phyloP scores from a whole-genome alignment of 2,329 filamentous ascomycete genomes.

The Talaromyces funiculosus region DNA sequence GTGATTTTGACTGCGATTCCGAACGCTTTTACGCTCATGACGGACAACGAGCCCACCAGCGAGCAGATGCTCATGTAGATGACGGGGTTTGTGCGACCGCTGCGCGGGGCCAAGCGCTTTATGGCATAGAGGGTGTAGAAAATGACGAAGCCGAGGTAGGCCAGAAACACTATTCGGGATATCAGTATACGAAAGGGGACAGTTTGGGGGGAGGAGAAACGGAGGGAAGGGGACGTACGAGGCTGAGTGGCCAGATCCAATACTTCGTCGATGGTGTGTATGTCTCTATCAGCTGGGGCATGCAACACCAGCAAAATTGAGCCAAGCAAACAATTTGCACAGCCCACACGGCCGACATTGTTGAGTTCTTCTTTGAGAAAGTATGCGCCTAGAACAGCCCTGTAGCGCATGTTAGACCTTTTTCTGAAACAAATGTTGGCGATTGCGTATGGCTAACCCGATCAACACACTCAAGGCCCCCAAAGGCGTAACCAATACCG shows the following conservation, averaged over 20 bases:
- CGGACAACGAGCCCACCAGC: constrained; percentile 9
- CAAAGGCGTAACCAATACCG: constrained; percentile 11
- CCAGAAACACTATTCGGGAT: neutral
- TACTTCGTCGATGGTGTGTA: constrained; percentile 8
- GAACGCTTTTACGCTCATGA: constrained; percentile 14
- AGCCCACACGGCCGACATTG: constrained; percentile 11
- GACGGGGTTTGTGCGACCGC: constrained; percentile 9
- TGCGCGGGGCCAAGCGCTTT: constrained; percentile 1
- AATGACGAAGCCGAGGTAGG: constrained; percentile 11
- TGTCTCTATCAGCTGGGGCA: constrained; percentile 10
- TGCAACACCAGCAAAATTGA: constrained; percentile 11
- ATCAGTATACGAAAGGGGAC: too few relatives aligned
- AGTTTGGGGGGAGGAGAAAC: neutral
- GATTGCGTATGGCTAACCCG: neutral
- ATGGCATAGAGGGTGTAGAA: constrained; percentile 7
- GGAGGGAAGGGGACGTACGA: neutral
- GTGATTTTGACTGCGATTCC: constrained; percentile 12
- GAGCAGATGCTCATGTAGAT: constrained; percentile 14
- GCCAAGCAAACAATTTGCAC: constrained; percentile 11
- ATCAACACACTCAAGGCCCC: constrained; percentile 14
- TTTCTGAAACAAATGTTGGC: neutral
- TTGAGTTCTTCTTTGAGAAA: constrained; percentile 11
- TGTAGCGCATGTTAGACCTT: neutral
- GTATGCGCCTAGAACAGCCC: constrained; percentile 12
- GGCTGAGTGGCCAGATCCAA: constrained; percentile 7